Percentiles rank a stretch among this genome's conserved stretches.
Conservation (phyloP, 768 basidiomycete genomes). For the Hirschioporus abietinus region DNA sequence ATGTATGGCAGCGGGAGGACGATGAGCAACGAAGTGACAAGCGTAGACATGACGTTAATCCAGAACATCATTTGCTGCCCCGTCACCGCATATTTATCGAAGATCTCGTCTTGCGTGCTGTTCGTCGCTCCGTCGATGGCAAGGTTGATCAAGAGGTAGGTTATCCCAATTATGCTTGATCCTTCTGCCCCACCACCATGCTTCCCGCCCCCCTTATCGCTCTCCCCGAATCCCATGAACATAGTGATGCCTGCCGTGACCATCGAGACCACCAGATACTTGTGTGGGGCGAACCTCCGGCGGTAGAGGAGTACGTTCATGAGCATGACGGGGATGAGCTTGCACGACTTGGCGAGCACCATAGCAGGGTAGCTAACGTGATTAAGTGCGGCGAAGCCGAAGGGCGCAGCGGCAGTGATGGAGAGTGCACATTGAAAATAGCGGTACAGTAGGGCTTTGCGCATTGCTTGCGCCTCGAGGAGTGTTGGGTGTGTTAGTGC, state of each 20-base stretch:
- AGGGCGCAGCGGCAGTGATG: constrained; percentile 89
- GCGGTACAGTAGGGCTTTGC: constrained; percentile 51
- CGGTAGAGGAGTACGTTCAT: constrained; percentile 97
- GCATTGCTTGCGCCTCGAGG: constrained; percentile 28
- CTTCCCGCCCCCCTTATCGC: constrained; percentile 35
- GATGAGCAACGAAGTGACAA: constrained; percentile 63
- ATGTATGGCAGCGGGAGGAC: constrained; percentile 75
- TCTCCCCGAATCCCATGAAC: constrained; percentile 86
- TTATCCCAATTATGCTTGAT: constrained; percentile 63
- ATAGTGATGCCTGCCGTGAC: constrained; percentile 88
- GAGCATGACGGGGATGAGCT: constrained; percentile 96
- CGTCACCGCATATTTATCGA: constrained; percentile 59
- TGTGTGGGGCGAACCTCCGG: constrained; percentile 86
- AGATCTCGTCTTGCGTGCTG: constrained; percentile 96
- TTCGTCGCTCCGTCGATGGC: constrained; percentile 90
- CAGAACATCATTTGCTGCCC: constrained; percentile 99
- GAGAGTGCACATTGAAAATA: constrained; percentile 84
- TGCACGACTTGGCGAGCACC: constrained; percentile 98
- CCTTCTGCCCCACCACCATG: constrained; percentile 30
- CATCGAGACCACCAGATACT: constrained; percentile 92
- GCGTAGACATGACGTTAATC: constrained; percentile 86
- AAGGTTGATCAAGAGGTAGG: constrained; percentile 80
- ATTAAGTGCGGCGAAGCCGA: constrained; percentile 91
- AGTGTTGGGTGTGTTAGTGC: constrained; percentile 27
- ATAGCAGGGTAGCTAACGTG: constrained; percentile 98